Evolutionary conservation across 1,139 yeast species (phyloP), one percentile per base, ranked within the genome.

Genomic region (Komagataea norvegica): DNA sequence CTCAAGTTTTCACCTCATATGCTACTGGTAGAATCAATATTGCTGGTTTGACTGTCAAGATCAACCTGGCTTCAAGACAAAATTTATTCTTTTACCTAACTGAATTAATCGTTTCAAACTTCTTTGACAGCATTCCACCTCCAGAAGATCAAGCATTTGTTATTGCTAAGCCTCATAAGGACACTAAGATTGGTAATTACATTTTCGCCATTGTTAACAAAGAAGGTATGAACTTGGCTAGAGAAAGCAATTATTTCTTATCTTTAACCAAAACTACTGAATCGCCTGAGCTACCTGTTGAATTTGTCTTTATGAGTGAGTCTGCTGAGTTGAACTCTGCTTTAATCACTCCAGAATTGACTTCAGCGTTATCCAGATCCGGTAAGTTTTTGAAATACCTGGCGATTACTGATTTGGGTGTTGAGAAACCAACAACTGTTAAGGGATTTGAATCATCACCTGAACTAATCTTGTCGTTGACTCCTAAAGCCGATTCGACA

Each of bases 251-350:
- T 65, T 91, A 87, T 65, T 89, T 67, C 63, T 69, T 89, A 56
- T 83, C 95, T 2, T 72, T 89, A 56, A 86, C 97, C 49, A 84
- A 77, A 54, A 87, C 96, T 28, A 56, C 82, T 27, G 78, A 72
- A 53, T 79, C 88, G 22, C 60, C 72, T 22, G 70, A 73, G 51
- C 67, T 89, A 52, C 96, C 96, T 33, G 56, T 65, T 38, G 76
- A 83, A 41, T 83, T 74, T 57, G 95, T 88, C 17, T 86, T 78
- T 64, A 89, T 91, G 98, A 72, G 86, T 52, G 98, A 91, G 67
- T 77, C 77, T 41, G 73, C 78, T 44, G 97, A 89, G 59, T 70
- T 86, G 62, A 87, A 81, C 52, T 87, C 79, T 7, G 67, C 75
- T 47, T 64, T 83, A 42, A 69, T 72, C 47, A 69, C 77, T 35